These are phyloP conservation scores for Noccaea caerulescens DNA, from an alignment of 345 rosid genomes.

Conservation along the genomic window DNA sequence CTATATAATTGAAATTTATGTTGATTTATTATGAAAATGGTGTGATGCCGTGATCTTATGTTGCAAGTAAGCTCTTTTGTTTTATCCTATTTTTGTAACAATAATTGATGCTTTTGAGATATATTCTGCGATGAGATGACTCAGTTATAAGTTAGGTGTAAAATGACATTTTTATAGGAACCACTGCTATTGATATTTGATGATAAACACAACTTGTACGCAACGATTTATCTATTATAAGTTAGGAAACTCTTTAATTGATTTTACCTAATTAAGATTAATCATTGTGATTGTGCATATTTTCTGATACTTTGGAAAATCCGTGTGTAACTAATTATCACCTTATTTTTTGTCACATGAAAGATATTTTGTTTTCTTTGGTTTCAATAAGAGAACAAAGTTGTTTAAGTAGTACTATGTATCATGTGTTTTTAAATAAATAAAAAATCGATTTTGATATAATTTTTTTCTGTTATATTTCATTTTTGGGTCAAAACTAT, in stretches of 20 bases:
- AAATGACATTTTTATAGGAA: not conserved
- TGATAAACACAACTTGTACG: conserved; percentile 39
- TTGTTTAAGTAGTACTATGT: not conserved
- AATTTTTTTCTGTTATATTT: not conserved
- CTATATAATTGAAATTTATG: conserved; percentile 10
- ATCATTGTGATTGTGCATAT: not conserved
- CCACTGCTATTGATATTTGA: conserved; percentile 4
- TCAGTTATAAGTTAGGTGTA: conserved; percentile 16
- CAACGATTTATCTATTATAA: conserved; percentile 34
- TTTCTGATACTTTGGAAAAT: conserved; percentile 13
- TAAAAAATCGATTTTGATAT: not conserved
- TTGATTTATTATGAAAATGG: not conserved
- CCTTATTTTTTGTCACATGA: not conserved
- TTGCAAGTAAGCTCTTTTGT: conserved; percentile 25
- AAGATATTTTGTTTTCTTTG: not conserved
- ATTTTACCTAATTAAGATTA: conserved; percentile 13
- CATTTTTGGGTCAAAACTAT: not conserved
- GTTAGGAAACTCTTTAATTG: conserved; percentile 13
- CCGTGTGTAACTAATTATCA: not conserved
- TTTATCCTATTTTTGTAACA: conserved; percentile 15
- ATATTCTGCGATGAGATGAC: conserved; percentile 4
- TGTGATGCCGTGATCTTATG: conserved; percentile 12
- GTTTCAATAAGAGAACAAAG: not conserved
- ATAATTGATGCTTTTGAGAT: conserved; percentile 13
- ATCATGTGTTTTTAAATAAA: not conserved